These are phyloP conservation scores for Daedalea quercina DNA, from an alignment of 768 basidiomycete genomes.

Conservation along the genomic window DNA sequence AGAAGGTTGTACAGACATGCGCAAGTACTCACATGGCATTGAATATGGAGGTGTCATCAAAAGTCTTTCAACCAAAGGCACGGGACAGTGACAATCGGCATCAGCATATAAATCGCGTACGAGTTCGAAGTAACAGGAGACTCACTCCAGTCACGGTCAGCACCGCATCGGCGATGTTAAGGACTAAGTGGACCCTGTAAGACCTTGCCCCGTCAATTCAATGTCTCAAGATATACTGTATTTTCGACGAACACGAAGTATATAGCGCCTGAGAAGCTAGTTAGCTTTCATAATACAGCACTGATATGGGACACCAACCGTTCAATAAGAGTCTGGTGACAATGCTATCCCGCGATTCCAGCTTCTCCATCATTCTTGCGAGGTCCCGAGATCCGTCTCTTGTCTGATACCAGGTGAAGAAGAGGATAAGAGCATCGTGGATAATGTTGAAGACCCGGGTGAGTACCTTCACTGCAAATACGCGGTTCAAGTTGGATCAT, in stretches of 20 bases:
- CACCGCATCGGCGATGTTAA: too few relatives aligned
- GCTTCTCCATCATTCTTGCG: neutral
- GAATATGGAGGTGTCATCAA: neutral
- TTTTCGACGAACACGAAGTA: too few relatives aligned
- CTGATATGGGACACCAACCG: neutral
- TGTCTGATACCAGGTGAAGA: neutral
- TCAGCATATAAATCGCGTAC: too few relatives aligned
- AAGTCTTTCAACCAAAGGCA: neutral
- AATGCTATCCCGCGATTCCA: too few relatives aligned
- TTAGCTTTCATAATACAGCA: neutral
- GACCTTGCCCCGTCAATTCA: too few relatives aligned
- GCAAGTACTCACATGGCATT: neutral
- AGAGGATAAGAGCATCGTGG: neutral
- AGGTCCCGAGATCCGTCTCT: neutral
- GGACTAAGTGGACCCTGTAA: too few relatives aligned
- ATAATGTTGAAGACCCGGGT: neutral
- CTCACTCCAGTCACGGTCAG: too few relatives aligned
- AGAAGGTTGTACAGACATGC: neutral
- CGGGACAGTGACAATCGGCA: too few relatives aligned
- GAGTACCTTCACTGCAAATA: neutral
- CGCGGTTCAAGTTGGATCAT: too few relatives aligned
- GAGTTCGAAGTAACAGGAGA: too few relatives aligned
- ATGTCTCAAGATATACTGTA: too few relatives aligned
- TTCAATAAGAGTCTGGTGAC: neutral
- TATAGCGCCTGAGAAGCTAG: too few relatives aligned